A percentile compares a stretch with the other conserved stretches of the same genome.
These are phyloP conservation scores for Pistacia vera DNA, from an alignment of 345 rosid genomes.

Conservation along the genomic window DNA sequence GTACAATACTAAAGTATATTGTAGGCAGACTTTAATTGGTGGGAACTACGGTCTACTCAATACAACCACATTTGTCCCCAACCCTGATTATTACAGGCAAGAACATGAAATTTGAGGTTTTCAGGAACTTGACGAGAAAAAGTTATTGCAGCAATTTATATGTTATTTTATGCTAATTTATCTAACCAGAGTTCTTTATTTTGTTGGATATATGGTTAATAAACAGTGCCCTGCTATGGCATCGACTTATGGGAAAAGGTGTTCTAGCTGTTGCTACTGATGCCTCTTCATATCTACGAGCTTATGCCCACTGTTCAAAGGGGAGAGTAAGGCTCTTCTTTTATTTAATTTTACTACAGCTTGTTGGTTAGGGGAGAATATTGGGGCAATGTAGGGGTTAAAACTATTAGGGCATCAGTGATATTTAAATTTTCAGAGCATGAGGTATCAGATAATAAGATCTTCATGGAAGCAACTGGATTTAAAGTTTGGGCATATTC, in stretches of 20 bases:
- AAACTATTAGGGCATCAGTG: neutral
- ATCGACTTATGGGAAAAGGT: constrained; percentile 89
- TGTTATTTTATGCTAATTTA: neutral
- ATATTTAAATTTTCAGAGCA: no score
- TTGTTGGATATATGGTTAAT: constrained; percentile 20
- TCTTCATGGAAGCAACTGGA: neutral
- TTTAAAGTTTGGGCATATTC: neutral
- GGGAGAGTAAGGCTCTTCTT: constrained; percentile 70
- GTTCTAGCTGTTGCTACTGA: constrained; percentile 55
- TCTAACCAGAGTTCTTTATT: constrained; percentile 21
- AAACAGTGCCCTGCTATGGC: constrained; percentile 92
- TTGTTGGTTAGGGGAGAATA: neutral
- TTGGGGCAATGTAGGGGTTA: neutral
- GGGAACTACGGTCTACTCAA: constrained; percentile 92
- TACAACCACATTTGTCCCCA: constrained; percentile 62
- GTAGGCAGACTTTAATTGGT: constrained; percentile 93
- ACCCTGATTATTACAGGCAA: constrained; percentile 97
- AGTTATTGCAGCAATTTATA: neutral
- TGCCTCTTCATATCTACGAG: constrained; percentile 64
- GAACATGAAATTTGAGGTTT: constrained; percentile 12
- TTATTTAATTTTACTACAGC: constrained; percentile 1
- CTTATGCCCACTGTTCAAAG: constrained; percentile 91
- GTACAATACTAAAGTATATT: constrained; percentile 92
- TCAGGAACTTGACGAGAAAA: neutral
- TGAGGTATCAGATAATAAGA: no score